Conservation (phyloP, 2,329 filamentous ascomycete species). For the Metarhizium rileyi region DNA sequence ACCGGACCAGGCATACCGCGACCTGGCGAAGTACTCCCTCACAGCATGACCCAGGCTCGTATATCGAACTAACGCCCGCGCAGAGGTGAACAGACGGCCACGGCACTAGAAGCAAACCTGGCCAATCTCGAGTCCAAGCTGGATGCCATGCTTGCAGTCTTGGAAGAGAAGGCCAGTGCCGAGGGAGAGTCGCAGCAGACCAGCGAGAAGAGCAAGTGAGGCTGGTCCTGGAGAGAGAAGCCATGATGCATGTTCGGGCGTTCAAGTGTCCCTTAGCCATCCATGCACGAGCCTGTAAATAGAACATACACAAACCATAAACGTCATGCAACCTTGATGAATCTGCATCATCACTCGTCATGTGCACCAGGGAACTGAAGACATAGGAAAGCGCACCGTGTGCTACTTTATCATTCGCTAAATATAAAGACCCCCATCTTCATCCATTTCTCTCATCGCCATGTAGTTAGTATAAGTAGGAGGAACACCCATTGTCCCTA, state of each 20-base stretch:
- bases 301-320: too few species aligned
- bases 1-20: slow-evolving; percentile 9
- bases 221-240: not conserved
- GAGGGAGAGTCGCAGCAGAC: not conserved
- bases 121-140: slow-evolving; percentile 43
- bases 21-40: slow-evolving; percentile 12
- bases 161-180: slow-evolving; percentile 23
- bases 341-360: not conserved
- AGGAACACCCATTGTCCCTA: slow-evolving; percentile 1
- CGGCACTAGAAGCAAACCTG: slow-evolving; percentile 42
- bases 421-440: not conserved
- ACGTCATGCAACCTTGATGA: too few species aligned
- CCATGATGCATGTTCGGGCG: too few species aligned
- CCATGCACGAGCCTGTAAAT: too few species aligned
- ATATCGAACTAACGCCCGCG: not conserved
- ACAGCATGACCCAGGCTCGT: not conserved
- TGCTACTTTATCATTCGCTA: slow-evolving; percentile 2
- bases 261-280: too few species aligned
- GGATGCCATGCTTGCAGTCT: slow-evolving; percentile 41
- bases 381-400: not conserved
- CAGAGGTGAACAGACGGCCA: slow-evolving; percentile 46
- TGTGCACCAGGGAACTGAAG: not conserved
- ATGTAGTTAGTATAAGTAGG: not conserved
- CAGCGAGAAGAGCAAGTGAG: not conserved
- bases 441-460: not conserved